Percentiles rank a stretch among this genome's conserved stretches.
Evolutionary conservation across 2,329 filamentous ascomycete species (phyloP).

Genomic region (Penicillium hordei): DNA sequence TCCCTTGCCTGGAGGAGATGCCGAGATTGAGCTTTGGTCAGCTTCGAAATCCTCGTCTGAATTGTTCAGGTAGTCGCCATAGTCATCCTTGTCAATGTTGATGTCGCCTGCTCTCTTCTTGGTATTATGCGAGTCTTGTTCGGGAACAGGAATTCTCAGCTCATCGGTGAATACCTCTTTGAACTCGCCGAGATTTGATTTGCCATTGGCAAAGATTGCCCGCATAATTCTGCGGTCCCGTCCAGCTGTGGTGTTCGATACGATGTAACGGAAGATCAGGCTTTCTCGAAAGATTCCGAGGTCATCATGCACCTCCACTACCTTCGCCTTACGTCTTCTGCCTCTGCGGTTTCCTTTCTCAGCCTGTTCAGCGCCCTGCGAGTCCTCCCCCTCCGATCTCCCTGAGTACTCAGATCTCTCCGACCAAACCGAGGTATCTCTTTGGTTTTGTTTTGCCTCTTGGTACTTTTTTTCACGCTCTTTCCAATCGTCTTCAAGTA

Average conservation of each 20-base stretch:
- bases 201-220: slow-evolving; percentile 50
- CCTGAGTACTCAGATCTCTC: not conserved
- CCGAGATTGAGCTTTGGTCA: slow-evolving; percentile 1
- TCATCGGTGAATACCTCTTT: slow-evolving; percentile 47
- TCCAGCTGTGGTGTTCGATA: slow-evolving; percentile 30
- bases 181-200: slow-evolving; percentile 41
- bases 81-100: slow-evolving; percentile 48
- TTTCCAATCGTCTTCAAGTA: slow-evolving; percentile 48
- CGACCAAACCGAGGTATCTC: not conserved
- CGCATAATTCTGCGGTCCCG: slow-evolving; percentile 45
- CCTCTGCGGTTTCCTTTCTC: slow-evolving; percentile 1
- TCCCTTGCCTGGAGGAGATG: slow-evolving; percentile 11
- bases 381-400: slow-evolving; percentile 26
- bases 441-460: slow-evolving; percentile 26
- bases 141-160: slow-evolving; percentile 35
- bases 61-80: slow-evolving; percentile 47
- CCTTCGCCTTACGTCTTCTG: not conserved
- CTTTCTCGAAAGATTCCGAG: slow-evolving; percentile 36
- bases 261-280: slow-evolving; percentile 47
- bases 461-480: slow-evolving; percentile 28
- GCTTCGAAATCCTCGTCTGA: slow-evolving; percentile 37
- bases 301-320: slow-evolving; percentile 10
- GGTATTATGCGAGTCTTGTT: slow-evolving; percentile 25
- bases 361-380: not conserved
- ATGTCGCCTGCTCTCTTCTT: slow-evolving; percentile 45